These are phyloP conservation scores for Salix caprea DNA, from an alignment of 345 rosid species.

Conservation along the genomic window DNA sequence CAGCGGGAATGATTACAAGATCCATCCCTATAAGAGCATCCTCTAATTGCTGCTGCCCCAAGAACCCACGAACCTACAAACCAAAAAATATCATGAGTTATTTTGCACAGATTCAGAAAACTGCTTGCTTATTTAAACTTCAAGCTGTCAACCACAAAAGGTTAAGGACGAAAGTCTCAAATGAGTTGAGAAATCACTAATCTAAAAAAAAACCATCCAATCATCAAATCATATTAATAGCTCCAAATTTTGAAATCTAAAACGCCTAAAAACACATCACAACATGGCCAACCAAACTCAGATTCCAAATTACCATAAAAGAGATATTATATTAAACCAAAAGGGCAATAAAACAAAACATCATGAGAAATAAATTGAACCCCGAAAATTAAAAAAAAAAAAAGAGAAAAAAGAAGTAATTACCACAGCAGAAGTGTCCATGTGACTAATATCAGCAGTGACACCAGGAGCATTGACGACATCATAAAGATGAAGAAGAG, in stretches of 20 bases:
- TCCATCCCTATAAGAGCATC: constrained; percentile 91
- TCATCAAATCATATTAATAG: too few species aligned
- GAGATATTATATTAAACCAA: too few species aligned
- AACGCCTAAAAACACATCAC: too few species aligned
- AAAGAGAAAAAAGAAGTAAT: not conserved
- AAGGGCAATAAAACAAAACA: too few species aligned
- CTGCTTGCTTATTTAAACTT: not conserved
- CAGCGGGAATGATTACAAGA: constrained; percentile 88
- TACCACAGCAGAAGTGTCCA: constrained; percentile 96
- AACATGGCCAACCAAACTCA: too few species aligned
- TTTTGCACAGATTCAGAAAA: not conserved
- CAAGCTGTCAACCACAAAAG: not conserved
- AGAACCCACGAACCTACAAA: constrained; percentile 78
- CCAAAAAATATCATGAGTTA: not conserved
- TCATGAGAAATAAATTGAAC: too few species aligned
- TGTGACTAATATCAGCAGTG: constrained; percentile 91
- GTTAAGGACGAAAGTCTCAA: too few species aligned
- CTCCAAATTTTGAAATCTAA: too few species aligned
- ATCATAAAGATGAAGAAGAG: constrained; percentile 89
- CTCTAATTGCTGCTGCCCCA: constrained; percentile 80
- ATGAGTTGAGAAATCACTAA: too few species aligned
- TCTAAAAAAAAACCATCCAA: too few species aligned
- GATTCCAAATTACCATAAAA: too few species aligned
- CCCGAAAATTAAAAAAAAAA: not conserved
- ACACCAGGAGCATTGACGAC: constrained; percentile 94